These are phyloP conservation scores for Mallotus repandus DNA, from an alignment of 441 rosid species.

Conservation along the genomic window DNA sequence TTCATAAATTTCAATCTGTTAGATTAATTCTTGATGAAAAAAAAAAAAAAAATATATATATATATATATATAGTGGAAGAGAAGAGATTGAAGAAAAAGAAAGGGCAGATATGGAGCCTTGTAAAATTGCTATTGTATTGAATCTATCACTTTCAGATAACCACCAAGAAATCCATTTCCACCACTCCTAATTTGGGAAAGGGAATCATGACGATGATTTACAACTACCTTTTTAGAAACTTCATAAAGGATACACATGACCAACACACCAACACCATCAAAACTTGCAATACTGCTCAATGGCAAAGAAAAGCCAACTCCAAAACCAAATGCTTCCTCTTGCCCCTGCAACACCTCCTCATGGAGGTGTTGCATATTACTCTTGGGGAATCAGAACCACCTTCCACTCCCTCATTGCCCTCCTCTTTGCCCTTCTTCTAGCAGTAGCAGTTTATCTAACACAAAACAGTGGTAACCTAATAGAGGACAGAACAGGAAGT, in stretches of 20 bases:
- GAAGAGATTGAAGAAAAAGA: no score
- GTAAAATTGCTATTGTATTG: background rate
- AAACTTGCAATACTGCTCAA: background rate
- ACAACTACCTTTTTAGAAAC: constrained; percentile 38
- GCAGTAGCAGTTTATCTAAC: constrained; percentile 41
- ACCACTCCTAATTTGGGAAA: constrained; percentile 28
- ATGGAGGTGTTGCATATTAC: constrained; percentile 13
- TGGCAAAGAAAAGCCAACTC: constrained; percentile 48
- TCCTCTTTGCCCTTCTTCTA: constrained; percentile 53
- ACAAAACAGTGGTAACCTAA: constrained; percentile 28
- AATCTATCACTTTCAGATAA: constrained; percentile 30
- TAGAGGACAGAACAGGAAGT: constrained; percentile 15
- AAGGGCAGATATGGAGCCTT: background rate
- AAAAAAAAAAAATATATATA: no score
- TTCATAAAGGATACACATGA: constrained; percentile 31
- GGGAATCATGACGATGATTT: constrained; percentile 22
- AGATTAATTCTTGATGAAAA: no score
- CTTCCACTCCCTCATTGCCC: constrained; percentile 63
- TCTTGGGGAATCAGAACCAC: constrained; percentile 49
- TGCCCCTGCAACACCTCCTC: constrained; percentile 3
- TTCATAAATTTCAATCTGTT: no score
- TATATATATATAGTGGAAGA: no score
- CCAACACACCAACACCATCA: background rate
- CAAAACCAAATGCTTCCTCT: constrained; percentile 16
- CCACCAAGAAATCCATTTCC: constrained; percentile 28